phyloP scores from a whole-genome alignment of 139 green algal genomes.

The Zygnema circumcarinatum region DNA sequence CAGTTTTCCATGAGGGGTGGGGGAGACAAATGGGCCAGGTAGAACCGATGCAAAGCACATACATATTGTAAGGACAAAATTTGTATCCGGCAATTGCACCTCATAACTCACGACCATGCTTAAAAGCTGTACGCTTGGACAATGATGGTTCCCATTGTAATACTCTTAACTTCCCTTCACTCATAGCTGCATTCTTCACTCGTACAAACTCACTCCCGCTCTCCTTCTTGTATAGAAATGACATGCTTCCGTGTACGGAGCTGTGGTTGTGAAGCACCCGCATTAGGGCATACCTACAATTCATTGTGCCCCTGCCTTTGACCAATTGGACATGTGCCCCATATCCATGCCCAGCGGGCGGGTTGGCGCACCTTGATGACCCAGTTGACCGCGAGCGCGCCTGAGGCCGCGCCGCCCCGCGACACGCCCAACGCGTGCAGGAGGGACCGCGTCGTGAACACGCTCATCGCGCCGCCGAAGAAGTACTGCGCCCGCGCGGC shows the following conservation, averaged over 20 bases:
- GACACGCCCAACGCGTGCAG: slow-evolving; percentile 75
- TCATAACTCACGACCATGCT: no score
- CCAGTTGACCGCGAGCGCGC: slow-evolving; percentile 89
- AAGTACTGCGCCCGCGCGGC: slow-evolving; percentile 70
- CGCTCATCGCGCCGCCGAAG: slow-evolving; percentile 79
- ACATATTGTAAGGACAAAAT: no score
- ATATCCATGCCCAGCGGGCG: background rate
- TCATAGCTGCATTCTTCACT: background rate
- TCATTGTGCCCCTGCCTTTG: background rate
- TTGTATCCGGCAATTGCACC: no score
- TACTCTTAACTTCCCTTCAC: no score
- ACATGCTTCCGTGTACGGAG: background rate
- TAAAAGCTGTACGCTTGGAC: no score
- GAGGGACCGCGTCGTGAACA: slow-evolving; percentile 73
- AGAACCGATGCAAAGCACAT: no score
- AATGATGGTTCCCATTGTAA: no score
- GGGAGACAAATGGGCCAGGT: no score
- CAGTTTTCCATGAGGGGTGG: no score
- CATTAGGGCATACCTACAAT: slow-evolving; percentile 3
- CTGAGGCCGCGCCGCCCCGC: slow-evolving; percentile 56
- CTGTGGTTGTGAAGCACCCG: background rate
- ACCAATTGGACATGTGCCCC: background rate
- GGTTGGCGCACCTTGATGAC: slow-evolving; percentile 68
- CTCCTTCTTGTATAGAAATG: background rate
- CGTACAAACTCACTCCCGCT: background rate